Percentiles rank a stretch among this genome's conserved stretches.
Evolutionary conservation across 148 eudicot species (phyloP).

Genomic region (Limonium bicolor): DNA sequence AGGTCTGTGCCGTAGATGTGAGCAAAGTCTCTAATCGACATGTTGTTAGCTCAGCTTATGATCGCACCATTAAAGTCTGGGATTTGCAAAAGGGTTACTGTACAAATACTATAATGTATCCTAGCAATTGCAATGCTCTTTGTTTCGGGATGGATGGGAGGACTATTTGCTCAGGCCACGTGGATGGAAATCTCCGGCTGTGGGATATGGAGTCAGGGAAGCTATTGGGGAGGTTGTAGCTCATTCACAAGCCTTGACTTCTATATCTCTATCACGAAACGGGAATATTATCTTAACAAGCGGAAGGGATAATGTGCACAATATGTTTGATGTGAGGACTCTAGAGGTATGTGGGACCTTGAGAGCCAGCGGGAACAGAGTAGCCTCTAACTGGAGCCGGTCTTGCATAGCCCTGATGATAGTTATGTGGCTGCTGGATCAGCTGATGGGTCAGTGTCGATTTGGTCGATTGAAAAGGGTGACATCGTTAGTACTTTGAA

Average conservation of each 20-base stretch:
- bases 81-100: conserved; percentile 83
- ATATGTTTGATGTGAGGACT: conserved; percentile 64
- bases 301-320: conserved; percentile 87
- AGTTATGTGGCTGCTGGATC: conserved; percentile 88
- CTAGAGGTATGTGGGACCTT: conserved; percentile 70
- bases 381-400: conserved; percentile 94
- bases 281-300: conserved; percentile 69
- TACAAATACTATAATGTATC: conserved; percentile 58
- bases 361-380: conserved; percentile 51
- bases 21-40: conserved; percentile 64
- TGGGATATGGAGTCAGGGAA: conserved; percentile 89
- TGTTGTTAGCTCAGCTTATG: conserved; percentile 77
- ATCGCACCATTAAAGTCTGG: conserved; percentile 86
- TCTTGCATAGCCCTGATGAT: conserved; percentile 85
- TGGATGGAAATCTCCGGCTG: conserved; percentile 73
- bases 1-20: conserved; percentile 89
- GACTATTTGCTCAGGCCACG: conserved; percentile 86
- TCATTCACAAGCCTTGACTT: conserved; percentile 70
- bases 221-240: conserved; percentile 78
- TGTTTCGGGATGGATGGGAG: conserved; percentile 66
- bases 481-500: conserved; percentile 63
- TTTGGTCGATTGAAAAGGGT: conserved; percentile 63
- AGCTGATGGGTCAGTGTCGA: conserved; percentile 72
- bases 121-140: conserved; percentile 76
- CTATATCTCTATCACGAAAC: conserved; percentile 59